phyloP scores from a whole-genome alignment of 2,329 filamentous ascomycete genomes.

The Xylariaceae sp. region DNA sequence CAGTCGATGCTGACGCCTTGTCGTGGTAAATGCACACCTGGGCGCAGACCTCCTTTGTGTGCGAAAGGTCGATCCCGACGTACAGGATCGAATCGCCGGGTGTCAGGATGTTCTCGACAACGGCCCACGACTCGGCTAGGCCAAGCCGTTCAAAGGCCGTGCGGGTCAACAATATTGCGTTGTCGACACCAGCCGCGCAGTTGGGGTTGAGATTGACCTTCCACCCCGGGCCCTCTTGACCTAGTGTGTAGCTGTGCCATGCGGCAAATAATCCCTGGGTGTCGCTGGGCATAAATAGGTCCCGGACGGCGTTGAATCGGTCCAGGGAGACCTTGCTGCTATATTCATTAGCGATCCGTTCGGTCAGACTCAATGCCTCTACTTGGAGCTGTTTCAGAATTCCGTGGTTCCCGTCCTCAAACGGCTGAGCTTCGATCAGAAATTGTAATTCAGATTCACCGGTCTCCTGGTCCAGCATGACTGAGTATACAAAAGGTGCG shows the following conservation, averaged over 20 bases:
- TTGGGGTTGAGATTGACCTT: constrained; percentile 20
- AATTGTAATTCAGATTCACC: constrained; percentile 19
- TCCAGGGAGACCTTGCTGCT: constrained; percentile 11
- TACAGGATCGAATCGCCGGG: constrained; percentile 14
- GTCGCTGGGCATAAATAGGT: constrained; percentile 15
- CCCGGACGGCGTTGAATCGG: constrained; percentile 11
- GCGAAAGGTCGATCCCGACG: constrained; percentile 16
- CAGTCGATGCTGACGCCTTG: constrained; percentile 1
- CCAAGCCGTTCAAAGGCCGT: constrained; percentile 15
- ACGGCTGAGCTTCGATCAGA: constrained; percentile 17
- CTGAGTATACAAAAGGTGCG: constrained; percentile 19
- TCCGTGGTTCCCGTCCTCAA: neutral
- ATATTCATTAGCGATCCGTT: constrained; percentile 7
- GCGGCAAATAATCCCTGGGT: constrained; percentile 11
- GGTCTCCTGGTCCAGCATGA: constrained; percentile 14
- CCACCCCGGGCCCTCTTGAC: constrained; percentile 13
- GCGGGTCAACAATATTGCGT: constrained; percentile 6
- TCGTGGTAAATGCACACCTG: constrained; percentile 18
- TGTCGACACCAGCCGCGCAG: neutral
- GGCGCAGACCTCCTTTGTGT: constrained; percentile 7
- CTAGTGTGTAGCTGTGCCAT: constrained; percentile 15
- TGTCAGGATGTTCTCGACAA: constrained; percentile 6
- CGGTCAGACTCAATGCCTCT: constrained; percentile 5
- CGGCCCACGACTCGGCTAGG: constrained; percentile 4
- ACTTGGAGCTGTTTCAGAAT: constrained; percentile 4